Percentiles rank a stretch among this genome's conserved stretches.
phyloP scores from a whole-genome alignment of 2,329 filamentous ascomycete genomes.

The Capronia americana region DNA sequence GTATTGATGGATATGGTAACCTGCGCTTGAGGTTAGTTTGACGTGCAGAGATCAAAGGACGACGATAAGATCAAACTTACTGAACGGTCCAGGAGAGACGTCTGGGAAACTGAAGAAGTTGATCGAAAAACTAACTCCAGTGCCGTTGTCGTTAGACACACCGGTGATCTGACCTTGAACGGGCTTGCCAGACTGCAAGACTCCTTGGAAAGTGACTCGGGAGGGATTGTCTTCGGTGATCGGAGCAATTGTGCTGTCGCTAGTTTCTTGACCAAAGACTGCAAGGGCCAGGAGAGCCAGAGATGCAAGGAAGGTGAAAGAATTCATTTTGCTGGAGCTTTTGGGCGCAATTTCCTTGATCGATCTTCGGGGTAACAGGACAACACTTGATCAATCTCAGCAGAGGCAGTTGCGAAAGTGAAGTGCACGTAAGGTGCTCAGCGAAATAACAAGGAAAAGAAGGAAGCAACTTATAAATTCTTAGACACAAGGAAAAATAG shows the following conservation, averaged over 20 bases:
- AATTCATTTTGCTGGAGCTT: conserved; percentile 33
- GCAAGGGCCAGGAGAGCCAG: conserved; percentile 38
- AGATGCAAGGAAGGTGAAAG: conserved; percentile 35
- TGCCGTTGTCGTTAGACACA: conserved; percentile 55
- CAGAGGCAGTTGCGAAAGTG: neutral
- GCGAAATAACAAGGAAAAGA: neutral
- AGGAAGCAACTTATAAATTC: neutral
- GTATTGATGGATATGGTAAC: conserved; percentile 74
- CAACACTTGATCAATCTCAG: neutral
- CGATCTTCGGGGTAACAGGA: neutral
- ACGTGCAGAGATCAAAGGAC: neutral
- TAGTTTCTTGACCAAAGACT: conserved; percentile 37
- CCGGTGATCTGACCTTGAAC: conserved; percentile 62
- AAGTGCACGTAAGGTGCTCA: neutral
- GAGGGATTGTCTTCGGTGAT: conserved; percentile 63
- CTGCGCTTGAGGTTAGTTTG: conserved; percentile 48
- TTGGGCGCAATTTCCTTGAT: neutral
- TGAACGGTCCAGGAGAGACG: conserved; percentile 62
- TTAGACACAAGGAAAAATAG: neutral
- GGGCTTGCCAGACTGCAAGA: conserved; percentile 61
- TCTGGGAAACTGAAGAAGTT: conserved; percentile 65
- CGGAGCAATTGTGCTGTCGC: conserved; percentile 57
- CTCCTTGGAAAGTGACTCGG: conserved; percentile 61
- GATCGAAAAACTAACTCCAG: conserved; percentile 63
- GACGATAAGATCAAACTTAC: conserved; percentile 53